Base-by-base conservation (phyloP, 805 yeast species). In the Kregervanrija fluxuum region DNA sequence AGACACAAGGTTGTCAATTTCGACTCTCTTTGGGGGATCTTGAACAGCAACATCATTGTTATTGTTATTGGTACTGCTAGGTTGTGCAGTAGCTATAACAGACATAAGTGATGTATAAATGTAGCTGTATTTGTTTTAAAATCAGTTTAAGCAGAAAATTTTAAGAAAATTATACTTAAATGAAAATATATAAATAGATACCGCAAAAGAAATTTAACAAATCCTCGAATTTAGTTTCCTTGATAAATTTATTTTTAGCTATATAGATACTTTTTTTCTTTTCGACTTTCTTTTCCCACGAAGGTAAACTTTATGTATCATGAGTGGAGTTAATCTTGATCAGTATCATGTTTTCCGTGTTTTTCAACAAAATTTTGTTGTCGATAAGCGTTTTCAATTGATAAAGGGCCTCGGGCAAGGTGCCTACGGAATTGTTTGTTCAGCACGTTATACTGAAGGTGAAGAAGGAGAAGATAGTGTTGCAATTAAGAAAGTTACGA, bases 341-440 rank as follows among this genome's bases (percentile, higher is more conserved):
- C 62, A 60, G 41, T 62, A 62, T 44, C 65, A 61, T 46, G 57
- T 53, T 2, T 62, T 61, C 36, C 51, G 80, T 53, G 90, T 85
- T 35, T 84, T 78, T 67, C 85, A 85, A 59, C 99, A 93, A 66
- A 96, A 88, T 60, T 93, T 93, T 63, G 79, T 90, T 37, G 90
- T 93, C 46, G 98, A 93, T 64, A 79, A 79, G 52, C 70, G 96
- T 43, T 88, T 91, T 62, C 86, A 88, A 59, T 75, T 93, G 54
- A 87, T 88, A 47, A 86, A 90, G 57, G 98, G 93, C 55, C 75
- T 93, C 35, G 99, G 99, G 5, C 97, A 93, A 56, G 99, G 99
- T 11, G 98, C 99, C 1, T 93, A 93, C 59, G 99, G 99, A 36
- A 82, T 91, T 4, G 99, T 93, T 5, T 91, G 97, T 59, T 85